Conservation (phyloP, 148 eudicot species). For the Chenopodium formosanum region DNA sequence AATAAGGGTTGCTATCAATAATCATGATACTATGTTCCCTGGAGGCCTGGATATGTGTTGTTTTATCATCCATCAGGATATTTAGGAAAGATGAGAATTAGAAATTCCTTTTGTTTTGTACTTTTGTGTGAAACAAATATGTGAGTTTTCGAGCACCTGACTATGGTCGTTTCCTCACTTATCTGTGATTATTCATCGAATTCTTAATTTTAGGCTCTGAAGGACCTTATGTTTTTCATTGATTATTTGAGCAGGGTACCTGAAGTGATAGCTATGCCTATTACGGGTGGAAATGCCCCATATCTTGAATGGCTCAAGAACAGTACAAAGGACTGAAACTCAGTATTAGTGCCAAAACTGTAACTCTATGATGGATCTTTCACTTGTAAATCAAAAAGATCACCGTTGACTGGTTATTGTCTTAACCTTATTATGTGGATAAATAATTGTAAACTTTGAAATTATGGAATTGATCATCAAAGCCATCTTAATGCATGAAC, state of each 20-base stretch:
- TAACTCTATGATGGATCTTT: background rate
- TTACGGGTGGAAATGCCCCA: constrained; percentile 68
- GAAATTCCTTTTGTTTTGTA: background rate
- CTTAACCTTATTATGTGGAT: too few relatives aligned
- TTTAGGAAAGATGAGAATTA: background rate
- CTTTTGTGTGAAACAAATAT: too few relatives aligned
- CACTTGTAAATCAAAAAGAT: background rate
- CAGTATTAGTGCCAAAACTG: background rate
- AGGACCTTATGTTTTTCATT: background rate
- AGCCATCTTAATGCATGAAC: too few relatives aligned
- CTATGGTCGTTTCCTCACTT: background rate
- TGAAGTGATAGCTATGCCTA: constrained; percentile 91
- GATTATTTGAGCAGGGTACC: constrained; percentile 55
- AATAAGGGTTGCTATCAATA: background rate
- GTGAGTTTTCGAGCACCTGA: too few relatives aligned
- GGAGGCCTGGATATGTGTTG: background rate
- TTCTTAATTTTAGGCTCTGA: background rate
- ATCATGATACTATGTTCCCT: background rate
- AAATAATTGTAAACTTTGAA: too few relatives aligned
- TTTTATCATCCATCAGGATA: background rate
- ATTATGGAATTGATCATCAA: too few relatives aligned
- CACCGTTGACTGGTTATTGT: too few relatives aligned
- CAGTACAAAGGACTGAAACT: constrained; percentile 68
- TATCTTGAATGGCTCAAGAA: constrained; percentile 92
- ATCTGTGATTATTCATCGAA: background rate